Evolutionary conservation across 1,284 basidiomycete genomes (phyloP).

Genomic region (Volvariella surrecta): DNA sequence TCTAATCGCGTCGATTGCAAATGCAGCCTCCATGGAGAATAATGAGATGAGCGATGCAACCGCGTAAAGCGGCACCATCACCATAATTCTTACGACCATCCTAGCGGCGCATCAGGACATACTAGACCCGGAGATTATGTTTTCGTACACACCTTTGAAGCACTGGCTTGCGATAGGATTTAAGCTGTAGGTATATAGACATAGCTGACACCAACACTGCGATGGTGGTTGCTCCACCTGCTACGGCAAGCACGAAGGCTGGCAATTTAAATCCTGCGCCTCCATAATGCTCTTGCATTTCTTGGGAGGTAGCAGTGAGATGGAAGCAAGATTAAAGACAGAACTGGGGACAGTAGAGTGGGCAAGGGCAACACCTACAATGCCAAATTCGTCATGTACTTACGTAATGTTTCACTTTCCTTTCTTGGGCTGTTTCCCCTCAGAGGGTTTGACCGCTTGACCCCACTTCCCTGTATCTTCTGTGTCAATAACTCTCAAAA

Average conservation of each 20-base stretch:
- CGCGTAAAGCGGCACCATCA: constrained; percentile 96
- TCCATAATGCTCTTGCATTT: background rate
- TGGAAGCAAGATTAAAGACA: too few species aligned
- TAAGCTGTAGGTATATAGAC: constrained; percentile 84
- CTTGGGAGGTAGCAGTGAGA: too few species aligned
- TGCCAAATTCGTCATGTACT: too few species aligned
- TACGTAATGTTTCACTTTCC: too few species aligned
- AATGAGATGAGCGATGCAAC: constrained; percentile 89
- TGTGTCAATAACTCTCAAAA: too few species aligned
- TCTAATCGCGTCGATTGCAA: constrained; percentile 91
- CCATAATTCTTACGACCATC: constrained; percentile 92
- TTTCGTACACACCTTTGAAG: constrained; percentile 57
- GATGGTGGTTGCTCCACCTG: constrained; percentile 54
- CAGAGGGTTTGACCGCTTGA: too few species aligned
- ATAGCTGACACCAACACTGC: constrained; percentile 77
- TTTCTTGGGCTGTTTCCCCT: too few species aligned
- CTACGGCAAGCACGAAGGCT: constrained; percentile 45
- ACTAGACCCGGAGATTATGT: background rate
- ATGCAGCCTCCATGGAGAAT: constrained; percentile 91
- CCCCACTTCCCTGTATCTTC: too few species aligned
- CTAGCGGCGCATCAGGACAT: constrained; percentile 29
- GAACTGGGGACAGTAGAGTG: too few species aligned
- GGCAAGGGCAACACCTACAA: too few species aligned
- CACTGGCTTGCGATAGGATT: constrained; percentile 81
- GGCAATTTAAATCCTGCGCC: constrained; percentile 46